Percentiles rank a stretch among this genome's conserved stretches.
Evolutionary conservation across 2,329 filamentous ascomycete genomes (phyloP).

Genomic region (Torrubiella hemipterigena): DNA sequence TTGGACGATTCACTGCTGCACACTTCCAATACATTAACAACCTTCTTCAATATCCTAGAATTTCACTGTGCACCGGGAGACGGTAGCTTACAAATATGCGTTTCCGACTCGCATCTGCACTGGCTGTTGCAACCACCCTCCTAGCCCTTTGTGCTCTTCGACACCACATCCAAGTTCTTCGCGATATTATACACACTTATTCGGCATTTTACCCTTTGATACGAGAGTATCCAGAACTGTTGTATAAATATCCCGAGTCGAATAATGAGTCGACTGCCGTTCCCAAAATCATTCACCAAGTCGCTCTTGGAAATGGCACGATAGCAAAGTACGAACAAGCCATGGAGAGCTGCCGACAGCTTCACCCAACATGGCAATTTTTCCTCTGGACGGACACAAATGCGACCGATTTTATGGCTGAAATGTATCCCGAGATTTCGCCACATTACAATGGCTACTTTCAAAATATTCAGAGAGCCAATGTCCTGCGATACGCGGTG

Average conservation of each 20-base stretch:
- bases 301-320: conserved; percentile 26
- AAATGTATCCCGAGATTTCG: conserved; percentile 11
- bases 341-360: conserved; percentile 9
- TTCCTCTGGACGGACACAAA: conserved; percentile 13
- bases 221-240: conserved; percentile 1
- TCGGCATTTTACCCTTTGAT: conserved; percentile 5
- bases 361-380: conserved; percentile 12
- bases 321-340: conserved; percentile 20
- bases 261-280: not conserved
- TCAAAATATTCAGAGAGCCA: conserved; percentile 13
- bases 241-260: conserved; percentile 4
- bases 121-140: not conserved
- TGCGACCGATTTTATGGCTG: conserved; percentile 10
- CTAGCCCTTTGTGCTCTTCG: conserved; percentile 3
- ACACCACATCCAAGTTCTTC: conserved; percentile 4
- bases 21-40: too few species aligned
- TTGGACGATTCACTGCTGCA: too few species aligned
- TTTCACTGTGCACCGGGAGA: too few species aligned
- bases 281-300: conserved; percentile 15
- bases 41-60: too few species aligned
- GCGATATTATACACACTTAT: conserved; percentile 5
- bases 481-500: conserved; percentile 11
- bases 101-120: too few species aligned
- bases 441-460: conserved; percentile 11
- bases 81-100: too few species aligned